Conservation (phyloP, 352 stramenopile genomes). For the Globisporangium canariense region DNA sequence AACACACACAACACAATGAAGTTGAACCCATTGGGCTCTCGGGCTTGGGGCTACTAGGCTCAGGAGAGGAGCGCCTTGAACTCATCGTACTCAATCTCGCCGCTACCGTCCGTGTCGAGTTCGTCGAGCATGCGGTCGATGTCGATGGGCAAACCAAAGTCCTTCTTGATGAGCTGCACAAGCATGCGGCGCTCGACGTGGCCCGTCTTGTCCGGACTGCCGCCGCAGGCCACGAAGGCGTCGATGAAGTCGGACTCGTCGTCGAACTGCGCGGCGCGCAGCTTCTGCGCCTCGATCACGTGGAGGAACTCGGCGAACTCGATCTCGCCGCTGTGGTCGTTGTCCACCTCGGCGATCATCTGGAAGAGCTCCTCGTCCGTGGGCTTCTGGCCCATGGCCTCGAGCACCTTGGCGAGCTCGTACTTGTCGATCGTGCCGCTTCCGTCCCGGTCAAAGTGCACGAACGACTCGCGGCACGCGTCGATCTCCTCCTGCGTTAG, state of each 20-base stretch:
- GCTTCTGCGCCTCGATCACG: slow-evolving; percentile 97
- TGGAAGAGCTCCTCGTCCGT: slow-evolving; percentile 98
- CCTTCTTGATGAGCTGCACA: slow-evolving; percentile 95
- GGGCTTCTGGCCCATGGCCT: slow-evolving; percentile 96
- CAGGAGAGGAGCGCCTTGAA: slow-evolving; percentile 92
- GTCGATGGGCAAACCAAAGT: slow-evolving; percentile 95
- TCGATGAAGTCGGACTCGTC: slow-evolving; percentile 98
- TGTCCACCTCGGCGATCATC: slow-evolving; percentile 94
- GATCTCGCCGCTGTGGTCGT: slow-evolving; percentile 94
- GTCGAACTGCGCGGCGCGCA: slow-evolving; percentile 91
- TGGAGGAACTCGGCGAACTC: slow-evolving; percentile 97
- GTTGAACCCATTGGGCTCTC: neutral
- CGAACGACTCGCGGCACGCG: slow-evolving; percentile 94
- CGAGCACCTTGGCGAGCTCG: slow-evolving; percentile 92
- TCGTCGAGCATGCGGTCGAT: slow-evolving; percentile 96
- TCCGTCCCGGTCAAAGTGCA: slow-evolving; percentile 96
- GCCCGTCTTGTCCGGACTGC: slow-evolving; percentile 88
- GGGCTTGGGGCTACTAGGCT: neutral
- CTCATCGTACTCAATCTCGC: slow-evolving; percentile 96
- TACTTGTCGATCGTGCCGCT: slow-evolving; percentile 95
- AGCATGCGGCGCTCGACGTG: slow-evolving; percentile 89
- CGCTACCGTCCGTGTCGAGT: slow-evolving; percentile 92
- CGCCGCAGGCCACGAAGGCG: slow-evolving; percentile 94
- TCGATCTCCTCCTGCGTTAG: slow-evolving; percentile 96
- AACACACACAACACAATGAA: neutral